Evolutionary conservation across 1,284 basidiomycete genomes (phyloP).

Genomic region (Polyporus tsugae): DNA sequence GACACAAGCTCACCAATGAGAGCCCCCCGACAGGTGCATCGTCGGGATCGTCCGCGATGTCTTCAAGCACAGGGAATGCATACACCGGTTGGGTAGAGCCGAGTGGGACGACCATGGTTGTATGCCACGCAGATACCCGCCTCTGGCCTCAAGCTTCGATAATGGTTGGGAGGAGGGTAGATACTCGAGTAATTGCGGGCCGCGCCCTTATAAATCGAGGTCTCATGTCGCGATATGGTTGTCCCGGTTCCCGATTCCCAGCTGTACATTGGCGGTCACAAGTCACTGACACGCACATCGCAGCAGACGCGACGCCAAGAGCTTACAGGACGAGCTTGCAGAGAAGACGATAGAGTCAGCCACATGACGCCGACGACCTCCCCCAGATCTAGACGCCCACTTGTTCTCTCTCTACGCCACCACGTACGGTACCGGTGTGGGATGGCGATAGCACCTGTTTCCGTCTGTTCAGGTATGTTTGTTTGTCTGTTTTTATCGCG

Average conservation of each 20-base stretch:
- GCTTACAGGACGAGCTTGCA: background rate
- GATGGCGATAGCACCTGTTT: background rate
- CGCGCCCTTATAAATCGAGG: background rate
- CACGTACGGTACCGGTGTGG: background rate
- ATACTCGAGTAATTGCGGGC: background rate
- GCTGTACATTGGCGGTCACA: conserved; percentile 5
- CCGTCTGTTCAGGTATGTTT: background rate
- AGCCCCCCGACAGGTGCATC: conserved; percentile 58
- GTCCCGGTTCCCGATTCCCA: conserved; percentile 6
- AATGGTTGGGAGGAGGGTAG: background rate
- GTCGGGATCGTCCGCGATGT: conserved; percentile 56
- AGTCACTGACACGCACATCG: conserved; percentile 2
- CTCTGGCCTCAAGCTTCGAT: background rate
- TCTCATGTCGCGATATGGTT: background rate
- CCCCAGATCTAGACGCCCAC: background rate
- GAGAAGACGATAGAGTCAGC: background rate
- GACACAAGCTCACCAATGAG: conserved; percentile 41
- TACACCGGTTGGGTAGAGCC: conserved; percentile 52
- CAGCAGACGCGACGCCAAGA: background rate
- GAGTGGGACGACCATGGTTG: conserved; percentile 50
- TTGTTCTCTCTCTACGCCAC: background rate
- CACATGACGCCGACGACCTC: background rate
- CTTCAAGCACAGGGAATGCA: conserved; percentile 47
- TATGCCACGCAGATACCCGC: background rate
- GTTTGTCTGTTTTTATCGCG: background rate